A percentile compares a stretch with the other conserved stretches of the same genome.
These are phyloP conservation scores for Neocatenulostroma microsporum DNA, from an alignment of 2,329 filamentous ascomycete species.

Conservation along the genomic window DNA sequence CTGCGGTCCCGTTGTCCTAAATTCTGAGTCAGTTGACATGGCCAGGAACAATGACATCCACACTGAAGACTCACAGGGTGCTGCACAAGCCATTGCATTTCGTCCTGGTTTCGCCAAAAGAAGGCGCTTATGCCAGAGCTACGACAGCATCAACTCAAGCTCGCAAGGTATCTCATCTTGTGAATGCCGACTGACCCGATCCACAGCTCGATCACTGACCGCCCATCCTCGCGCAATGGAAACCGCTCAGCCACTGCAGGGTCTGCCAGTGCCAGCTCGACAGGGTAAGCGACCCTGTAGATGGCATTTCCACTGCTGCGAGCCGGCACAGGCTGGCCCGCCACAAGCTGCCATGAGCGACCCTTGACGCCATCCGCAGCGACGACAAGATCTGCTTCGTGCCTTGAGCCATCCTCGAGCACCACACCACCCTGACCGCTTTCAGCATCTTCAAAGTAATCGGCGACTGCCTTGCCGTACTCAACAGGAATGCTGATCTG, in stretches of 20 bases:
- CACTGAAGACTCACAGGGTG: constrained; percentile 29
- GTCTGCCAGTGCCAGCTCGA: constrained; percentile 10
- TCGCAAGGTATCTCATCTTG: not conserved
- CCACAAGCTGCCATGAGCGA: constrained; percentile 39
- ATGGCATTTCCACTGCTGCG: constrained; percentile 22
- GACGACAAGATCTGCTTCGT: constrained; percentile 35
- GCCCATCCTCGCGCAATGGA: constrained; percentile 1
- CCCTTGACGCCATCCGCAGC: constrained; percentile 35
- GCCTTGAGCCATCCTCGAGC: constrained; percentile 33
- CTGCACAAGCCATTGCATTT: constrained; percentile 39
- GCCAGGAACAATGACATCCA: not conserved
- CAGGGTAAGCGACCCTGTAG: constrained; percentile 15
- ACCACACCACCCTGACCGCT: constrained; percentile 19
- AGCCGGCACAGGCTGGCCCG: constrained; percentile 37
- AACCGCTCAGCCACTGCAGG: constrained; percentile 5
- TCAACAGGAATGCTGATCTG: constrained; percentile 36
- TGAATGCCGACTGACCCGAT: constrained; percentile 1
- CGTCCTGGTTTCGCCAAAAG: constrained; percentile 7
- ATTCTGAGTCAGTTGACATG: constrained; percentile 15
- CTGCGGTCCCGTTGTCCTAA: constrained; percentile 21
- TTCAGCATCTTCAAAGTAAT: constrained; percentile 38
- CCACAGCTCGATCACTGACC: constrained; percentile 7
- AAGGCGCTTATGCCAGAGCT: constrained; percentile 1
- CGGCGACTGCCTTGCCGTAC: constrained; percentile 35
- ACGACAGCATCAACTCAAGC: too few relatives aligned